phyloP scores from a whole-genome alignment of 2,329 filamentous ascomycete genomes.

The Fusarium bactridioides region DNA sequence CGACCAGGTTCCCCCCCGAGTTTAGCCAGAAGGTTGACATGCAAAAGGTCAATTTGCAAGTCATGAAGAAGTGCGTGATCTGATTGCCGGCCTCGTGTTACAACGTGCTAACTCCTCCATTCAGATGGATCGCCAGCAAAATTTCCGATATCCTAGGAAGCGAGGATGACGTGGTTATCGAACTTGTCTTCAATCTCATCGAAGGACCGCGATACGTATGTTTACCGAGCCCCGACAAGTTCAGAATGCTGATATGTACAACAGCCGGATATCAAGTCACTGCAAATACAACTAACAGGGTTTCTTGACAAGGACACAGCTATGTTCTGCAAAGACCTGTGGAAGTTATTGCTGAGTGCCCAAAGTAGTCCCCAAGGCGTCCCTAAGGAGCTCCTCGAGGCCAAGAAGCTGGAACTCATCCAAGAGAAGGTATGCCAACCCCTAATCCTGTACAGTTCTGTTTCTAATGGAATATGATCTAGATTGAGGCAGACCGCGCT shows the following conservation, averaged over 20 bases:
- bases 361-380: conserved; percentile 90
- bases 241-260: conserved; percentile 38
- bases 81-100: background rate
- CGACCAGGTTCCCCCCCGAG: conserved; percentile 91
- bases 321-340: conserved; percentile 90
- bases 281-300: conserved; percentile 93
- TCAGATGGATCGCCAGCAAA: conserved; percentile 90
- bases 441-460: background rate
- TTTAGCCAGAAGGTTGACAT: conserved; percentile 98
- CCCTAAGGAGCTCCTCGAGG: conserved; percentile 91
- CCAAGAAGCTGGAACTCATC: conserved; percentile 93
- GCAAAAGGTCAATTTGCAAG: conserved; percentile 94
- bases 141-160: conserved; percentile 88
- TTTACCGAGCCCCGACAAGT: background rate
- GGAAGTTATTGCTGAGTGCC: conserved; percentile 89
- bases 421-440: conserved; percentile 80
- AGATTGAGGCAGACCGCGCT: conserved; percentile 85
- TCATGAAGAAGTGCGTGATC: conserved; percentile 88
- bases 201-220: conserved; percentile 81
- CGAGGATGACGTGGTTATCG: conserved; percentile 95
- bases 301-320: conserved; percentile 94
- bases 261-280: conserved; percentile 92
- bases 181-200: conserved; percentile 75
- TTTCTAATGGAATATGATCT: background rate
- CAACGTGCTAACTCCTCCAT: conserved; percentile 25